These are phyloP conservation scores for Pseudocercospora musae DNA, from an alignment of 2,329 filamentous ascomycete genomes.

Conservation along the genomic window DNA sequence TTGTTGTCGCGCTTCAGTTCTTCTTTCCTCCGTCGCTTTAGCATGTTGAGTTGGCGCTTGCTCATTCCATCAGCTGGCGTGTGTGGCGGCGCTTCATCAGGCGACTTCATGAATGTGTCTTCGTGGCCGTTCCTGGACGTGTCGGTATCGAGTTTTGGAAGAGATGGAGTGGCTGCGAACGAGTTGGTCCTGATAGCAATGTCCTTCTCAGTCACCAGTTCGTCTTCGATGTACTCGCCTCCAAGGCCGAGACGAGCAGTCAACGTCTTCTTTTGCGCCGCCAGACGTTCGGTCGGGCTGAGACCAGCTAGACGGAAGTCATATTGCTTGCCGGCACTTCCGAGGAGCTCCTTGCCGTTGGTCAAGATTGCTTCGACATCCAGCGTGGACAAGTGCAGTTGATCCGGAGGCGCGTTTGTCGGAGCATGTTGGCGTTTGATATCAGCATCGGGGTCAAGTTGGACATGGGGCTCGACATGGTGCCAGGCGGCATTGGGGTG, in stretches of 20 bases:
- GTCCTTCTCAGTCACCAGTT: slow-evolving; percentile 68
- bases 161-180: slow-evolving; percentile 35
- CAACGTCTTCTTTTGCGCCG: slow-evolving; percentile 86
- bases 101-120: slow-evolving; percentile 30
- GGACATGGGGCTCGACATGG: slow-evolving; percentile 36
- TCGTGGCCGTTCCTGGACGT: slow-evolving; percentile 41
- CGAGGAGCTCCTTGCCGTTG: slow-evolving; percentile 77
- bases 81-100: slow-evolving; percentile 30
- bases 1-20: slow-evolving; percentile 85
- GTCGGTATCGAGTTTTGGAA: slow-evolving; percentile 53
- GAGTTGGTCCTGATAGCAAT: slow-evolving; percentile 45
- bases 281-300: slow-evolving; percentile 75
- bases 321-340: slow-evolving; percentile 75
- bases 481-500: slow-evolving; percentile 62
- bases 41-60: slow-evolving; percentile 86
- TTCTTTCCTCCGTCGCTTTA: slow-evolving; percentile 91
- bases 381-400: slow-evolving; percentile 69
- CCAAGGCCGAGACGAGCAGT: slow-evolving; percentile 76
- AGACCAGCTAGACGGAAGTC: slow-evolving; percentile 80
- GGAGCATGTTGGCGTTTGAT: slow-evolving; percentile 52
- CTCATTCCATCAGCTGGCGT: slow-evolving; percentile 57
- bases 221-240: slow-evolving; percentile 80
- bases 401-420: slow-evolving; percentile 41
- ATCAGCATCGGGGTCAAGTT: slow-evolving; percentile 35
- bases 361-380: slow-evolving; percentile 77